A percentile compares a stretch with the other conserved stretches of the same genome.
Evolutionary conservation across 169 alveolate species (phyloP).

Genomic region (Babesia bigemina): DNA sequence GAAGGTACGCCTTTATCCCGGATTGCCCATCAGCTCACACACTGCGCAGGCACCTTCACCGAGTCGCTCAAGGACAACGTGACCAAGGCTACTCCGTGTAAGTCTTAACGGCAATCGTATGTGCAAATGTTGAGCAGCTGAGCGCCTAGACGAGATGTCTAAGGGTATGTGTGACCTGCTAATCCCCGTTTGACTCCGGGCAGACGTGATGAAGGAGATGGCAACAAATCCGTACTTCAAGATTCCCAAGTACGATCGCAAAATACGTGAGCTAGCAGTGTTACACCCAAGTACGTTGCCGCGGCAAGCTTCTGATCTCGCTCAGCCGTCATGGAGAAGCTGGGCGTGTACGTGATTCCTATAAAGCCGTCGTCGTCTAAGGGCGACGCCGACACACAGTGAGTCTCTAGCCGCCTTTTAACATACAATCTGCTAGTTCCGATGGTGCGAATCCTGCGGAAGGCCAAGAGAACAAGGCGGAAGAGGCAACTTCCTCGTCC

Average conservation of each 20-base stretch:
- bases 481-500: neutral
- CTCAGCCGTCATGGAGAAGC: conserved; percentile 53
- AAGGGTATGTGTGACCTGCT: conserved; percentile 21
- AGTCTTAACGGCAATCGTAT: neutral
- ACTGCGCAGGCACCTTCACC: conserved; percentile 18
- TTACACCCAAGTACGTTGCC: conserved; percentile 44
- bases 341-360: conserved; percentile 70
- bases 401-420: neutral
- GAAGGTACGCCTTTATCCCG: conserved; percentile 6
- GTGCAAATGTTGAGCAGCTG: conserved; percentile 16
- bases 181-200: neutral
- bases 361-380: conserved; percentile 1
- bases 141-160: conserved; percentile 58
- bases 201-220: conserved; percentile 52
- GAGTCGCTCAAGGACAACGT: conserved; percentile 32
- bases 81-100: conserved; percentile 29
- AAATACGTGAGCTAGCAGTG: conserved; percentile 57
- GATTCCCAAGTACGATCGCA: conserved; percentile 56
- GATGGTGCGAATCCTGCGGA: neutral
- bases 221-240: conserved; percentile 55
- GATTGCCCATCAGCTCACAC: neutral
- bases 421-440: neutral
- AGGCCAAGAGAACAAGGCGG: neutral
- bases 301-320: neutral
- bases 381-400: neutral